Evolutionary conservation across 768 basidiomycete genomes (phyloP).

Genomic region (Lentinula guzmanii): DNA sequence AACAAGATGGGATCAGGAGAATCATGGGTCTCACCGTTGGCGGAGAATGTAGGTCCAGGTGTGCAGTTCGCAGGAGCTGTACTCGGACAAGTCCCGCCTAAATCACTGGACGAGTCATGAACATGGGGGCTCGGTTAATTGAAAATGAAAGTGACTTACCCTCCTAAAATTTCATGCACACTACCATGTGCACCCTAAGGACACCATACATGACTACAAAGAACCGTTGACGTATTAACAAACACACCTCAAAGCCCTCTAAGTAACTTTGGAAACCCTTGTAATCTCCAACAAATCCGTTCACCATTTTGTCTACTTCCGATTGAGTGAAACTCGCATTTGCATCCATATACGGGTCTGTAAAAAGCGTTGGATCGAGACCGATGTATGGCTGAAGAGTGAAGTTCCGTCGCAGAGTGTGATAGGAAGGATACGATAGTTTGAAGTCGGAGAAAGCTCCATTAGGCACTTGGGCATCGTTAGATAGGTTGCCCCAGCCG

Average conservation of each 20-base stretch:
- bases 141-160: slow-evolving; percentile 10
- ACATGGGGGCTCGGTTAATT: too few relatives aligned
- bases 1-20: neutral
- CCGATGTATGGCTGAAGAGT: slow-evolving; percentile 23
- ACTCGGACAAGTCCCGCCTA: slow-evolving; percentile 21
- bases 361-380: slow-evolving; percentile 9
- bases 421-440: slow-evolving; percentile 25
- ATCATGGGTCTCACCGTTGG: slow-evolving; percentile 19
- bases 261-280: slow-evolving; percentile 22
- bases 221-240: neutral
- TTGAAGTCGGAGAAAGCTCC: slow-evolving; percentile 21
- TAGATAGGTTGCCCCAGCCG: slow-evolving; percentile 15
- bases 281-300: slow-evolving; percentile 22
- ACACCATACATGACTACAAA: neutral
- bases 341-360: slow-evolving; percentile 15
- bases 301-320: slow-evolving; percentile 17
- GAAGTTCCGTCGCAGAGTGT: slow-evolving; percentile 26
- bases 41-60: slow-evolving; percentile 22
- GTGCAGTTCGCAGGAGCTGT: slow-evolving; percentile 17
- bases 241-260: slow-evolving; percentile 20
- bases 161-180: slow-evolving; percentile 26
- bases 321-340: slow-evolving; percentile 20
- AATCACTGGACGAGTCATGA: slow-evolving; percentile 16
- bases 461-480: slow-evolving; percentile 13
- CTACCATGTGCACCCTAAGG: slow-evolving; percentile 24